Evolutionary conservation across 495 filamentous ascomycete genomes (phyloP), one percentile per base, ranked within the genome.

Genomic region (Aspergillus baeticus): DNA sequence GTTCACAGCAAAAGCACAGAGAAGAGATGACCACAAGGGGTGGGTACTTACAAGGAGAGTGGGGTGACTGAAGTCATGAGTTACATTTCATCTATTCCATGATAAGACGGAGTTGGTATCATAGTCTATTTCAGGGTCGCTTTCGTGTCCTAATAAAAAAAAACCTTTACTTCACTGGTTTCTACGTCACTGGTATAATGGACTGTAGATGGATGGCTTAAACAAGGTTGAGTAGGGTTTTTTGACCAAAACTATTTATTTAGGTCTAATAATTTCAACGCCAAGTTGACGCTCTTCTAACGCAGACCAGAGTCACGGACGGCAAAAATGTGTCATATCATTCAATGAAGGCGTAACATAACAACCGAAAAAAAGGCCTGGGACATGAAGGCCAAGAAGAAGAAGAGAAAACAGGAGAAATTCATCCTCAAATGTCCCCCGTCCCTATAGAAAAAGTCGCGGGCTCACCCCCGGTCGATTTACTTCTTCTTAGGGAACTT

Each of bases 401-500:
- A 59, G 17, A 58, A 53, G 58, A 54, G 55, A 42, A 63, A 58
- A 55, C 44, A 22, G 6, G 21, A 22, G 22, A 31, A 26, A 44
- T 61, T 64, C 57, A 51, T 47, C 18, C 49, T 51, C 51, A 49
- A 52, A 60, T 59, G 45, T 58, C 63, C 53, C 57, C 57, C 62
- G 47, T 61, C 58, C 69, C 59, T 54, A 20, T 58, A 64, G 57
- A 68, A 63, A 67, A 67, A 64, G 64, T 38, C 61, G 53, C 55
- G 60, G 62, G 60, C 61, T 67, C 67, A 69, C 64, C 61, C 65
- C 55, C 62, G 54, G 43, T 60, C 42, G 38, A 54, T 69, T 66
- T 77, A 79, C 67, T 81, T 84, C 79, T 88, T 90, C 76, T 84
- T 82, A 69, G 83, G 80, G 76, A 90, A 90, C 75, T 83, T 86